Base-by-base conservation (phyloP, 306 rosid species). In the Cucurbita pepo region DNA sequence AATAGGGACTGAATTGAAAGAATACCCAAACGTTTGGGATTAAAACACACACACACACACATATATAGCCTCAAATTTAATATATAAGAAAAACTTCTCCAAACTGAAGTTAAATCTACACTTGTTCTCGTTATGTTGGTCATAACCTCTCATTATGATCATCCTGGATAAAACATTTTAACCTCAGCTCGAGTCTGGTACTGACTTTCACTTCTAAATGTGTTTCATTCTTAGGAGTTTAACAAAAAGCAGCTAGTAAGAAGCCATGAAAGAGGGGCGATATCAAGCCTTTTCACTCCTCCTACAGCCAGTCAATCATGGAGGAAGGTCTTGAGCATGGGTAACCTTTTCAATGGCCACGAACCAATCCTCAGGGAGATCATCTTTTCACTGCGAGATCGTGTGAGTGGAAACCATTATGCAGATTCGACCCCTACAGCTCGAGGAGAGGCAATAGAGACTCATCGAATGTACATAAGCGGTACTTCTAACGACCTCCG, bases 291-390 rank as follows among this genome's bases (percentile, higher is more conserved):
- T 96, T 94, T 91, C 63, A 82, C 81, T 25, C 82, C 86, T 79
- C 99, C 99, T 9, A 85, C 89, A 2, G 97, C 99, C 0, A 94
- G 89, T 83, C 99, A 89, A 76, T 91, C 95, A 25, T 91, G 99
- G 99, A 85, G 99, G 80, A 91, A 86, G 82, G 95, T 94, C 57
- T 73, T 91, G 76, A 91, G 97, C 96, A 82, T 94, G 96, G 99
- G 97, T n/a, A 94, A 94, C 86, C 96, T 91, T 82, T 92, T 94
- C 79, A 94, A 89, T 56, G 97, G 99, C n/a, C 97, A 89, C 44
- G 97, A 94, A 83, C 92, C 99, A 40, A 72, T 91, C 70, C 71
- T 86, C 79, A 83, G 99, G 78, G 99, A 94, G 82, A 91, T 88
- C 55, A 75, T 94, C 65, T 91, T 94, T 80, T 86, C 89, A 15